Evolutionary conservation across 2,329 filamentous ascomycete genomes (phyloP).

Genomic region (Claviceps pazoutovae): DNA sequence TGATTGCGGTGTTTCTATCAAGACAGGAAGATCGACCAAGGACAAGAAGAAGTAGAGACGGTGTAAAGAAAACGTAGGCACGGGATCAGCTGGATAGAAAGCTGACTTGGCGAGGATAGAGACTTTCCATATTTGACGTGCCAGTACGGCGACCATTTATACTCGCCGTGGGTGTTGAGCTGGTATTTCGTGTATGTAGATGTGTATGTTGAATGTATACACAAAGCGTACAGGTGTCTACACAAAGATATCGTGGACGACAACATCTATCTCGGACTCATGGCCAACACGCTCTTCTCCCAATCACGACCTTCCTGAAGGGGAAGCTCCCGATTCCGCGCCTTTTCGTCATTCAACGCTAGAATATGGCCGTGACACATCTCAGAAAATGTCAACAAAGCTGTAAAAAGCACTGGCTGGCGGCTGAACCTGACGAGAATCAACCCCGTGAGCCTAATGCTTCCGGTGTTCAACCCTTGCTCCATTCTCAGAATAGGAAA

Average conservation of each 20-base stretch:
- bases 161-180: neutral
- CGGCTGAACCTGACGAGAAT: neutral
- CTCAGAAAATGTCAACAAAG: neutral
- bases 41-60: neutral
- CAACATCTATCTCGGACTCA: neutral
- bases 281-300: neutral
- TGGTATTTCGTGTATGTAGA: neutral
- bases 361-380: neutral
- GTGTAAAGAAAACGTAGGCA: neutral
- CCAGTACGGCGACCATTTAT: conserved; percentile 5
- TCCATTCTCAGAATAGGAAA: neutral
- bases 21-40: neutral
- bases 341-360: neutral
- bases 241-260: neutral
- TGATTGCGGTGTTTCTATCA: conserved; percentile 5
- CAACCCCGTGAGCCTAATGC: too few relatives aligned
- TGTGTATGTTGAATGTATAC: too few relatives aligned
- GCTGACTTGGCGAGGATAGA: neutral
- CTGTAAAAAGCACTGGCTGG: neutral
- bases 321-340: conserved; percentile 5
- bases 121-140: neutral
- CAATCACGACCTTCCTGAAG: conserved; percentile 8
- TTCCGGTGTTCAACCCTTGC: too few relatives aligned
- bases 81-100: neutral
- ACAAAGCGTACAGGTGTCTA: too few relatives aligned